Evolutionary conservation across 257 asterid species (phyloP).

Genomic region (Ilex asprella): DNA sequence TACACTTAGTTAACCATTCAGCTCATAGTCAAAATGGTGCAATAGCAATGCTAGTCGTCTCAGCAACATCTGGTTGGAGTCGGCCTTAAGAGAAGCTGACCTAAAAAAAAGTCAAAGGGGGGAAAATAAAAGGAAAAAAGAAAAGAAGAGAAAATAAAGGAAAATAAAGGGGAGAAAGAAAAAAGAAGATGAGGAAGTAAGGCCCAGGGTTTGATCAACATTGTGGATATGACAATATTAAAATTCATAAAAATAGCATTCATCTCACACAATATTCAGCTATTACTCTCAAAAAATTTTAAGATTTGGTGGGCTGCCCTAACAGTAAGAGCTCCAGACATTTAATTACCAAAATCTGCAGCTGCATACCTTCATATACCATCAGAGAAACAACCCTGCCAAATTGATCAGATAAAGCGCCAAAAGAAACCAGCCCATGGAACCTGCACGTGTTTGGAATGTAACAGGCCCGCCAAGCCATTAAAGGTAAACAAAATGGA

Average conservation of each 20-base stretch:
- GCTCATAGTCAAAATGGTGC: constrained; percentile 15
- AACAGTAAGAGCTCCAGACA: constrained; percentile 21
- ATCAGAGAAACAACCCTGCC: constrained; percentile 43
- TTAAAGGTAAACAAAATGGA: constrained; percentile 17
- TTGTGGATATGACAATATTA: constrained; percentile 4
- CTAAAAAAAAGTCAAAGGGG: constrained; percentile 38
- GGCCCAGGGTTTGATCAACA: background rate
- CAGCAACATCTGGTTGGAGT: constrained; percentile 46
- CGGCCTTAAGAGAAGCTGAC: constrained; percentile 51
- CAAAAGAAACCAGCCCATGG: constrained; percentile 39
- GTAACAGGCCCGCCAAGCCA: constrained; percentile 48
- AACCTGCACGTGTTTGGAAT: constrained; percentile 61
- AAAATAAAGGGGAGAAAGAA: background rate
- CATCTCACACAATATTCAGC: constrained; percentile 15
- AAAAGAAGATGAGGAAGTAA: background rate
- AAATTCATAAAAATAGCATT: background rate
- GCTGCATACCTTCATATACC: constrained; percentile 45
- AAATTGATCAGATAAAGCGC: constrained; percentile 51
- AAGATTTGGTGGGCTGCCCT: constrained; percentile 13
- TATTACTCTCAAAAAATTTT: constrained; percentile 7
- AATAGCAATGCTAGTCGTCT: constrained; percentile 35
- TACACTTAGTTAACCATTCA: constrained; percentile 14
- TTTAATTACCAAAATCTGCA: constrained; percentile 20
- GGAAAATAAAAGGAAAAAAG: constrained; percentile 21
- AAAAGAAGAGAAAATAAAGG: constrained; percentile 1